Evolutionary conservation across 2,329 filamentous ascomycete genomes (phyloP).

Genomic region (Coniochaeta sp.): DNA sequence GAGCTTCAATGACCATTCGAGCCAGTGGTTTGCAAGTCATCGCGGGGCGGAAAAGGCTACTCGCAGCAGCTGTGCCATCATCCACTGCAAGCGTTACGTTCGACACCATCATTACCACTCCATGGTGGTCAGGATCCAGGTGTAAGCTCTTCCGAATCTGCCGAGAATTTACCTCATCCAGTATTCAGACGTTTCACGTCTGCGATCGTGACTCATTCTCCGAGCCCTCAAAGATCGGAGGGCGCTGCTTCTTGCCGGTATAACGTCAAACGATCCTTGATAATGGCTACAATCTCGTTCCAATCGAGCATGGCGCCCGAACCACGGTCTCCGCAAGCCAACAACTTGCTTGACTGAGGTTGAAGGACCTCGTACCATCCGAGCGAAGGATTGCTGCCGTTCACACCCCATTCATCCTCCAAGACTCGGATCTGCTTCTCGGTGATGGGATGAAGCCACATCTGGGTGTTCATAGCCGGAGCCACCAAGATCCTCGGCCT

Average conservation of each 20-base stretch:
- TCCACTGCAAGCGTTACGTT: no score
- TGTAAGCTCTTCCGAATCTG: no score
- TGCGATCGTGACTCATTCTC: no score
- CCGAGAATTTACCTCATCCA: no score
- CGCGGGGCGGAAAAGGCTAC: no score
- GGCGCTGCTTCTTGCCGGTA: neutral
- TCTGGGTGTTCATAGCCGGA: conserved; percentile 7
- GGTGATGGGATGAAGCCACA: conserved; percentile 1
- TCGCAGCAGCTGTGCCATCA: no score
- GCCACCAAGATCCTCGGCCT: conserved; percentile 68
- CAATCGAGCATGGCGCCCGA: conserved; percentile 1
- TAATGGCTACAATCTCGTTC: conserved; percentile 1
- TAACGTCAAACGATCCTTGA: neutral
- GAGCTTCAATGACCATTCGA: no score
- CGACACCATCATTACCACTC: no score
- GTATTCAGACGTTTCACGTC: no score
- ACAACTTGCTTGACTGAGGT: neutral
- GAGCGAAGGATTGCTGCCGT: neutral
- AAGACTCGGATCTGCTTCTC: neutral
- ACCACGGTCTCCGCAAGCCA: neutral
- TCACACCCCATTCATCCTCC: conserved; percentile 1
- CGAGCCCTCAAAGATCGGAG: neutral
- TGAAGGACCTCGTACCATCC: conserved; percentile 1
- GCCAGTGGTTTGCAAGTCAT: no score
- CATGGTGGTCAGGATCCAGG: no score